phyloP scores from a whole-genome alignment of 1,284 basidiomycete species.

The Mycena sp. region DNA sequence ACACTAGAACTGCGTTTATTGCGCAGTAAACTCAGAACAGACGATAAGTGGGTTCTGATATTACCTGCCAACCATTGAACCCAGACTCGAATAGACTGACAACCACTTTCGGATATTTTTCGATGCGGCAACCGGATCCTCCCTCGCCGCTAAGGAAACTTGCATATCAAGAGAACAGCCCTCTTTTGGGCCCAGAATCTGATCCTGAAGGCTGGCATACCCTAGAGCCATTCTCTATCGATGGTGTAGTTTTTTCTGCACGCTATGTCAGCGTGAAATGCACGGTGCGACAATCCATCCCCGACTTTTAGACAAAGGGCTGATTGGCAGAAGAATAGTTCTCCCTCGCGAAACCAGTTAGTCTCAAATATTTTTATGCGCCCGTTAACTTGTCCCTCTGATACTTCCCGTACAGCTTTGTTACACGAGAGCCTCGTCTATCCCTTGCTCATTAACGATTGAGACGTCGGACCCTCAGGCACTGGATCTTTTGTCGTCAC shows the following conservation, averaged over 20 bases:
- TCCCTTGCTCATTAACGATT: constrained; percentile 25
- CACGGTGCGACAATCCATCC: constrained; percentile 9
- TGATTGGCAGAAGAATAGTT: constrained; percentile 7
- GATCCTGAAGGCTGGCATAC: constrained; percentile 27
- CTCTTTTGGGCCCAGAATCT: constrained; percentile 23
- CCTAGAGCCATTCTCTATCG: constrained; percentile 1
- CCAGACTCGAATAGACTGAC: constrained; percentile 3
- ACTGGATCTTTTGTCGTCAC: constrained; percentile 23
- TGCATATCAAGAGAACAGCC: constrained; percentile 27
- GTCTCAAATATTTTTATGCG: not conserved
- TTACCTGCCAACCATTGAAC: not conserved
- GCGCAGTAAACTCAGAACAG: constrained; percentile 24
- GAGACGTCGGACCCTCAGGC: constrained; percentile 23
- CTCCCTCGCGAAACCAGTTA: constrained; percentile 26
- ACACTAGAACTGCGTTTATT: constrained; percentile 18
- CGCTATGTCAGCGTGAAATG: constrained; percentile 18
- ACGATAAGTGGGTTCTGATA: constrained; percentile 20
- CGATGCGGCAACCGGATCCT: constrained; percentile 23
- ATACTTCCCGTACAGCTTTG: constrained; percentile 19
- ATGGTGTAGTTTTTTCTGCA: constrained; percentile 23
- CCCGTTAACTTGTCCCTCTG: not conserved
- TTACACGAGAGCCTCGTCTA: constrained; percentile 25
- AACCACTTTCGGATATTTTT: constrained; percentile 23
- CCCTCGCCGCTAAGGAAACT: constrained; percentile 19
- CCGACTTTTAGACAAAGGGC: not conserved